Percentiles rank a stretch among this genome's conserved stretches.
These are phyloP conservation scores for Chrysosporium queenslandicum DNA, from an alignment of 2,329 filamentous ascomycete genomes.

Conservation along the genomic window DNA sequence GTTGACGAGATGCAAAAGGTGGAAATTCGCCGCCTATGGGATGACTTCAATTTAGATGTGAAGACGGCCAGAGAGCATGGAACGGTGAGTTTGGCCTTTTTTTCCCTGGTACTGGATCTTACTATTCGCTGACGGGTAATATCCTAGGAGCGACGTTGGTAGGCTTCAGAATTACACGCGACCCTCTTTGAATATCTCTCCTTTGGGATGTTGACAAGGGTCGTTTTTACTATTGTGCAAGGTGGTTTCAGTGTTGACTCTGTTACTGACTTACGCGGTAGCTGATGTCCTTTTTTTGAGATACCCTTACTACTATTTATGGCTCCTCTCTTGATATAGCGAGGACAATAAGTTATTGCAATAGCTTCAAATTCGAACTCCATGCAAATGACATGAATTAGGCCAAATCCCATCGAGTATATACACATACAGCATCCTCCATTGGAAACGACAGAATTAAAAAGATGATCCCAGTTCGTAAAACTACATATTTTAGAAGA, in stretches of 20 bases:
- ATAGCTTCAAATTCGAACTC: not conserved
- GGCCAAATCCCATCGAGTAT: constrained; percentile 9
- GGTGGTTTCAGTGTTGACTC: not conserved
- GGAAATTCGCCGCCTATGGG: constrained; percentile 53
- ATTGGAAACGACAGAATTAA: not conserved
- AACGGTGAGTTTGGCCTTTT: not conserved
- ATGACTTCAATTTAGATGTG: constrained; percentile 54
- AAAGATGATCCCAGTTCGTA: not conserved
- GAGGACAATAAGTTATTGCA: too few relatives aligned
- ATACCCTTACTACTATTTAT: not conserved
- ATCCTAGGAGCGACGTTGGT: not conserved
- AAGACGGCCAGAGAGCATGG: constrained; percentile 44
- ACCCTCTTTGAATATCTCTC: too few relatives aligned
- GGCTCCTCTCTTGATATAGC: too few relatives aligned
- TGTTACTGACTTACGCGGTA: not conserved
- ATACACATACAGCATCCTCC: constrained; percentile 8
- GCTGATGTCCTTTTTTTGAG: not conserved
- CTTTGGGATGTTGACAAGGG: too few relatives aligned
- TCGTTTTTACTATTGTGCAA: too few relatives aligned
- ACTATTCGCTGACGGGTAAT: not conserved
- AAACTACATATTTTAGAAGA: constrained; percentile 5
- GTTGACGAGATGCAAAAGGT: constrained; percentile 54
- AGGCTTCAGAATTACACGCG: not conserved
- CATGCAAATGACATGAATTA: not conserved
- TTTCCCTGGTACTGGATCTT: not conserved